These are phyloP conservation scores for Cordyceps farinosa DNA, from an alignment of 2,329 filamentous ascomycete species.

Conservation along the genomic window DNA sequence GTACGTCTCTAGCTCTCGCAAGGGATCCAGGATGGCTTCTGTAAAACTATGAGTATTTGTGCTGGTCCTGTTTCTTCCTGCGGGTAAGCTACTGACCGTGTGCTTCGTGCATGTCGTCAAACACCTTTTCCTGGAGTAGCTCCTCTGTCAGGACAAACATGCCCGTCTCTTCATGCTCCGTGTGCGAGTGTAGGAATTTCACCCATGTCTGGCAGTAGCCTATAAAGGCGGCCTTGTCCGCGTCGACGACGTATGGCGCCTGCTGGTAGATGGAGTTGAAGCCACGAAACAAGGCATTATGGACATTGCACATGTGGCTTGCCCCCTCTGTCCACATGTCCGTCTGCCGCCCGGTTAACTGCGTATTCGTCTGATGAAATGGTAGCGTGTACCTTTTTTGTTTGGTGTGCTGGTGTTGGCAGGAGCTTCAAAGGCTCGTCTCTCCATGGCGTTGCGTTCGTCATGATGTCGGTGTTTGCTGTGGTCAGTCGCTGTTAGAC, in stretches of 20 bases:
- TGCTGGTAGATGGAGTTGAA: slow-evolving; percentile 35
- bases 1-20: slow-evolving; percentile 47
- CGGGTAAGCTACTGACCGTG: slow-evolving; percentile 36
- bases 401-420: neutral
- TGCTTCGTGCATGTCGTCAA: slow-evolving; percentile 45
- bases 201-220: slow-evolving; percentile 41
- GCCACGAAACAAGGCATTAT: slow-evolving; percentile 33
- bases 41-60: slow-evolving; percentile 24
- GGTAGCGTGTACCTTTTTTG: neutral
- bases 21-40: slow-evolving; percentile 43
- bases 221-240: slow-evolving; percentile 28
- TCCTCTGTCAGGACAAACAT: slow-evolving; percentile 49
- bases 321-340: slow-evolving; percentile 29
- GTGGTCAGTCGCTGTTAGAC: no score
- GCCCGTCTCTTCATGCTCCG: slow-evolving; percentile 49
- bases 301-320: slow-evolving; percentile 30
- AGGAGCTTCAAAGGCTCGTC: neutral
- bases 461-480: neutral
- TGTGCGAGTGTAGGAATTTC: slow-evolving; percentile 51
- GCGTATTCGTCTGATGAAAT: slow-evolving; percentile 20
- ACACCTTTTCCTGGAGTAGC: slow-evolving; percentile 42
- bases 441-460: neutral
- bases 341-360: slow-evolving; percentile 20
- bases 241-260: slow-evolving; percentile 29
- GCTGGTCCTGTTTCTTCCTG: neutral